A percentile compares a stretch with the other conserved stretches of the same genome.
Conservation (phyloP, 768 basidiomycete species). For the Exsudoporus frostii region DNA sequence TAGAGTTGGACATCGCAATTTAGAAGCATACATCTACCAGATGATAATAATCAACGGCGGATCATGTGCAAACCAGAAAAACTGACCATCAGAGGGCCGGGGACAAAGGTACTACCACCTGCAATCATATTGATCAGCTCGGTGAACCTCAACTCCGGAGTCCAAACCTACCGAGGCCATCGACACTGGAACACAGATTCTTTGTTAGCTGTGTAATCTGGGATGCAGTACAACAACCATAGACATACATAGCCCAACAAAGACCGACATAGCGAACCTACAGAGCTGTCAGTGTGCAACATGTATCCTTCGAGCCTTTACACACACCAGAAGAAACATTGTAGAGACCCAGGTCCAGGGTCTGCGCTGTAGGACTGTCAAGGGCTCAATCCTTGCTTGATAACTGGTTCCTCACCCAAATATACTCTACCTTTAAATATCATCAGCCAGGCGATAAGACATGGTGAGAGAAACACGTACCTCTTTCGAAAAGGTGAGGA, state of each 20-base stretch:
- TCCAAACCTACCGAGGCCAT: not conserved
- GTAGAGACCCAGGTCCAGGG: constrained; percentile 12
- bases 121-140: not conserved
- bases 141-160: too few species aligned
- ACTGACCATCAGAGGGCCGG: constrained; percentile 2
- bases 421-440: constrained; percentile 10
- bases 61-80: not conserved
- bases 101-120: not conserved
- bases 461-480: not conserved
- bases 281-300: not conserved
- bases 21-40: not conserved
- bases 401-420: constrained; percentile 11
- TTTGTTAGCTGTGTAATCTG: not conserved
- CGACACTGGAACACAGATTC: not conserved
- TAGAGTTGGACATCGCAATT: not conserved
- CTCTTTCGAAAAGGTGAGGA: constrained; percentile 8
- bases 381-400: fast-evolving
- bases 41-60: not conserved
- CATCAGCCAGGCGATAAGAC: not conserved
- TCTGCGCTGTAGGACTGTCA: not conserved
- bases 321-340: constrained; percentile 8
- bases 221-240: not conserved
- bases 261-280: constrained; percentile 6
- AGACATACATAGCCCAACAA: not conserved
- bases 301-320: too few species aligned